Base-by-base conservation (phyloP, 192 early-diverging fungal genomes). In the Umbelopsis ramanniana region DNA sequence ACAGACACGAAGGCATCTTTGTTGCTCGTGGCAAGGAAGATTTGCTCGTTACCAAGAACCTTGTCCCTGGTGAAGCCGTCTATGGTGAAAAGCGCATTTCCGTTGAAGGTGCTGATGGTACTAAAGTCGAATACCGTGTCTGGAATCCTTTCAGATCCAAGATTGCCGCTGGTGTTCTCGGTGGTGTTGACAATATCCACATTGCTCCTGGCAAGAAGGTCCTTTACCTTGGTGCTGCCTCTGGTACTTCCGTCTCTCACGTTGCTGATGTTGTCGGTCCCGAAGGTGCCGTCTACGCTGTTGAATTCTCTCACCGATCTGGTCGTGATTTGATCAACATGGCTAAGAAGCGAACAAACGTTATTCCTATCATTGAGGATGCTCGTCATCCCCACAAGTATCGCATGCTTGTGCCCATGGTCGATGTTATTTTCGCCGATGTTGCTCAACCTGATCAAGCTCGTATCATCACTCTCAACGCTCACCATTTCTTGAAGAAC, bases 81-180 rank as follows among this genome's bases (percentile, higher is more conserved):
- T 99, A 99, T 82, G 96, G 96, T 55, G 97, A 99, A 84, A 99
- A 99, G 92, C 89, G 97, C 76, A 94, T 99, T 79, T 90, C 93
- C 1, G 92, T 98, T 14, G 97, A 99, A 74, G 96, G 96, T 68
- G 80, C 89, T 68, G 97, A 99, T 66, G 94, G 94, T 68, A 92
- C 93, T 76, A 99, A 99, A 85, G 91, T 91, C 43, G 97, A 99
- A 84, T 99, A 99, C 85, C 91, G 97, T 73, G 95, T 99, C 67
- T 99, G 97, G 97, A 99, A 99, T 82, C 97, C 97, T 71, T 99
- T 99, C 93, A 88, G 97, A 76, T 98, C 96, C 74, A 99, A 99
- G 91, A 79, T 99, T 57, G 97, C 97, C 57, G 97, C 97, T 68
- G 96, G 95, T 83, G 89, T 99, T 53, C 90, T 99, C n/a, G 96